Conservation (phyloP, 305 asterid species). For the Petunia hybrid region DNA sequence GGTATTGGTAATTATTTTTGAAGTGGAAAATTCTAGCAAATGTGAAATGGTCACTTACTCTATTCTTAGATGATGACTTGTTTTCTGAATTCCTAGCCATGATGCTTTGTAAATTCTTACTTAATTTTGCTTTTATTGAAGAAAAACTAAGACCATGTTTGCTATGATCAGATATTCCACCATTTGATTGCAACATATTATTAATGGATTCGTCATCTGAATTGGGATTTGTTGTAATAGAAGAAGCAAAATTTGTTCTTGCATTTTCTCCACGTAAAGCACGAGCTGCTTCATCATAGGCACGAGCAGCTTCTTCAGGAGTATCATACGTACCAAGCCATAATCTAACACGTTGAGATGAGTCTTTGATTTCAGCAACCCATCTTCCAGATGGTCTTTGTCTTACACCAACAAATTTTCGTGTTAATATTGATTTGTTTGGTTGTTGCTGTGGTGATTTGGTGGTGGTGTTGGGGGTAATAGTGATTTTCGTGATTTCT, state of each 20-base stretch:
- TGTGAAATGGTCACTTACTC: conserved; percentile 89
- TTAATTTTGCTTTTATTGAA: conserved; percentile 73
- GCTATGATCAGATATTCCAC: conserved; percentile 39
- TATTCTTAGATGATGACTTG: conserved; percentile 58
- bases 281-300: conserved; percentile 88
- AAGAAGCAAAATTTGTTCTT: conserved; percentile 67
- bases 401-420: conserved; percentile 78
- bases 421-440: conserved; percentile 42
- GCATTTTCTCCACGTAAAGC: conserved; percentile 91
- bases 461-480: not conserved
- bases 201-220: conserved; percentile 25
- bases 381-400: conserved; percentile 90
- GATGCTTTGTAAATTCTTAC: conserved; percentile 80
- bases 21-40: conserved; percentile 80
- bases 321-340: conserved; percentile 95
- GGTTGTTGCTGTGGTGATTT: conserved; percentile 32
- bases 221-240: conserved; percentile 30
- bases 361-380: conserved; percentile 96
- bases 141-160: conserved; percentile 70
- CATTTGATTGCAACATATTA: conserved; percentile 32
- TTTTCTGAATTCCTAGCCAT: conserved; percentile 76
- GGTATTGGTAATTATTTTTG: conserved; percentile 55
- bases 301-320: conserved; percentile 91
- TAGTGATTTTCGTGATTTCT: conserved; percentile 46
- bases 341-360: conserved; percentile 72